Evolutionary conservation across 139 green algal genomes (phyloP), one percentile per base, ranked within the genome.

Genomic region (Closterium sp.): DNA sequence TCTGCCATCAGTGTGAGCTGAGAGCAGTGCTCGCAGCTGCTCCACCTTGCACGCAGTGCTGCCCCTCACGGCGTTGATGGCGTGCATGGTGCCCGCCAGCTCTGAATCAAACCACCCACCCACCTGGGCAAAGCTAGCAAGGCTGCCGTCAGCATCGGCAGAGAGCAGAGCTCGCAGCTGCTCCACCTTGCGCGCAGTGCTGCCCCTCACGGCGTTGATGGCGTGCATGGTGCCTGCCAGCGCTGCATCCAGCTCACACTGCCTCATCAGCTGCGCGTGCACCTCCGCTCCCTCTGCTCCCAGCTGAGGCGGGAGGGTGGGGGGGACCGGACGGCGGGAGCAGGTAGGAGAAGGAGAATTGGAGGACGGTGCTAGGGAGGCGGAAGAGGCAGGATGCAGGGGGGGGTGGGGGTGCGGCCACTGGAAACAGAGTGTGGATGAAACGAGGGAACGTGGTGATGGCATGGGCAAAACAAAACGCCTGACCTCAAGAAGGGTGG

Each of bases 241-340:
- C 90, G 96, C 92, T 1, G 94, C 92, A 70, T 97, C 91, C 86
- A 99, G 94, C 45, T 97, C 95, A 2, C 95, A 95, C 94, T 99
- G 97, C 42, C 94, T 91, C 31, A 94, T 70, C 45, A 99, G 97
- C 93, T 90, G 93, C 17, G 95, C 94, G 89, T 92, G 96, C 73
- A 86, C 32, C 22, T 28, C 70, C 50, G 93, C 93, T n/a, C 93
- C 93, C 38, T 86, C 50, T 22, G 85, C 31, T 9, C 88, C 86
- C 31, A 42, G 9, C 91, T 91, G 90, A 19, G 86, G 24, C 9
- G 4, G 10, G 21, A 2, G 84, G 9, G 13, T 21, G 84, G 84
- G 11, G 22, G 84, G 84, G 84, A 87, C 17, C 4, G 84, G 17
- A 22, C 11, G 31, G 11, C 17, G 84, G 31, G 84, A 87, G 84